Conservation (phyloP, 495 filamentous ascomycete species). For the Penicillium verhagenii region DNA sequence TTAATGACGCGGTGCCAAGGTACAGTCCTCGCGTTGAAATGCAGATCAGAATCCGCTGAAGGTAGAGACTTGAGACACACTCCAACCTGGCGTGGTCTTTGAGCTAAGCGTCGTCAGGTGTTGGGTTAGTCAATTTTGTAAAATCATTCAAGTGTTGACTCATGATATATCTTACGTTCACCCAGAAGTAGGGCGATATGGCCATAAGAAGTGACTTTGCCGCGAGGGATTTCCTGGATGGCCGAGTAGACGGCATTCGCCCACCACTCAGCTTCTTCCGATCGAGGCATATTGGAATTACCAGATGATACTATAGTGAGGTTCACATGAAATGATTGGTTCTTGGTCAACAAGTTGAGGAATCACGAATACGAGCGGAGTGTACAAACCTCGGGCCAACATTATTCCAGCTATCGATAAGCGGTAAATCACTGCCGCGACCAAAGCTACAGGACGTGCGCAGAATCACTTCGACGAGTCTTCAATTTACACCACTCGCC, state of each 20-base stretch:
- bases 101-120: conserved; percentile 39
- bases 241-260: conserved; percentile 79
- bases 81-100: conserved; percentile 80
- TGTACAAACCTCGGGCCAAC: conserved; percentile 17
- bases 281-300: conserved; percentile 57
- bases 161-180: conserved; percentile 54
- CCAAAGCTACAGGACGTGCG: background rate
- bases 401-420: conserved; percentile 29
- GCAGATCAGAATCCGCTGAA: conserved; percentile 30
- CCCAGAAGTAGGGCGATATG: conserved; percentile 82
- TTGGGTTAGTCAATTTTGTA: background rate
- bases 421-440: conserved; percentile 10
- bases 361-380: background rate
- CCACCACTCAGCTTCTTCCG: conserved; percentile 83
- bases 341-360: background rate
- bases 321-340: background rate
- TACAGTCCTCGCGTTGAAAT: conserved; percentile 73
- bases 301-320: background rate
- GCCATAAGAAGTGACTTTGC: conserved; percentile 83
- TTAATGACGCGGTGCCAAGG: conserved; percentile 96
- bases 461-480: background rate
- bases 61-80: conserved; percentile 85
- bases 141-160: too few species aligned
- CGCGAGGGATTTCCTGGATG: conserved; percentile 78
- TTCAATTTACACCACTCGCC: background rate